Base-by-base conservation (phyloP, 2,329 filamentous ascomycete species). In the Xylariaceae sp. region DNA sequence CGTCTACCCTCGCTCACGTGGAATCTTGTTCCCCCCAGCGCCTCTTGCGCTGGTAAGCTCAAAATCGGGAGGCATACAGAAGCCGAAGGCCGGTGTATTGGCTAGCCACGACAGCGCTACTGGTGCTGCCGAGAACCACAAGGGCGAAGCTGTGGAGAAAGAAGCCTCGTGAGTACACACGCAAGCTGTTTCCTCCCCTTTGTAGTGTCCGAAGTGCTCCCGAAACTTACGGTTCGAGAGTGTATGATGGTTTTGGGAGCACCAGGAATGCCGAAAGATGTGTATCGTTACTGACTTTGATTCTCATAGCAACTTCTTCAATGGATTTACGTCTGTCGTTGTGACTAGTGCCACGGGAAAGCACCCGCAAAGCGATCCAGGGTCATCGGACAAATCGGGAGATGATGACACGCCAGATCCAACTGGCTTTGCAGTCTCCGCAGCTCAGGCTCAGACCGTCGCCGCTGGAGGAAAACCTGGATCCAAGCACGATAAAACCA, bases 301-400 rank as follows among this genome's bases (percentile, higher is more conserved):
- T n/a, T n/a, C n/a, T n/a, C n/a, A n/a, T n/a, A n/a, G n/a, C n/a
- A 91, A 89, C 60, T 84, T 94, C 50, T 83, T 93, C 47, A 84
- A 83, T 43, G 79, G 83, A 25, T 82, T 93, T 42, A 80, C 83
- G 7, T 76, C 80, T 22, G 79, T 93, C 5, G 83, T 86, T 1
- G 67, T 92, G 16, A 85, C 83, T 38, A 87, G 85, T 54, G 87
- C 86, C 2, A 82, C 83, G 0, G 88, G 88, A 1, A 89, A 90
- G 60, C 81, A 90, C 52, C 85, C 86, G 1, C 79, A 86, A 61
- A 75, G 72, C 3, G 80, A 86, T 22, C 78, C 80, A 2, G 14
- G 46, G n/a, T 66, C 69, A 51, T 71, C 55, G 3, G 52, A 49
- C 2, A 57, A 54, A 3, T 56, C 56, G 4, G 49, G 60, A 2